A percentile compares a stretch with the other conserved stretches of the same genome.
phyloP scores from a whole-genome alignment of 202 grass and related monocot species.

The Digitaria exilis region DNA sequence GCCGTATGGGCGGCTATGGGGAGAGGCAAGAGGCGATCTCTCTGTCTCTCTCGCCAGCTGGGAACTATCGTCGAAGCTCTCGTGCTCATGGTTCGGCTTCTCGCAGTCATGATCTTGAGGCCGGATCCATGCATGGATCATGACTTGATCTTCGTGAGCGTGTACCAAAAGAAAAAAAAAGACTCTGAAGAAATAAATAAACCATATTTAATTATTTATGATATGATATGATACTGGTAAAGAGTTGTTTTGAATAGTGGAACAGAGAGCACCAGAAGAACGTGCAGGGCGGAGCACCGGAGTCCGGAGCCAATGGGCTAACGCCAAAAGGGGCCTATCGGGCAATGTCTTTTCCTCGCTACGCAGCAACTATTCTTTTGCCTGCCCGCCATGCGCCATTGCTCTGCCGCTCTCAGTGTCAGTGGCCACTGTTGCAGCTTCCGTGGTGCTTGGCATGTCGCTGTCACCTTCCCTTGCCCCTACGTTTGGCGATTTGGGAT shows the following conservation, averaged over 20 bases:
- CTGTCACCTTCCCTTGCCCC: conserved; percentile 33
- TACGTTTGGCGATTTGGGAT: neutral
- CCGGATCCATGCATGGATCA: conserved; percentile 1
- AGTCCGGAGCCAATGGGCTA: conserved; percentile 14
- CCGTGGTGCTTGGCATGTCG: conserved; percentile 43
- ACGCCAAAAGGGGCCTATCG: neutral
- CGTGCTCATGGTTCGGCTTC: conserved; percentile 12
- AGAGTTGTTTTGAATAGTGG: conserved; percentile 16
- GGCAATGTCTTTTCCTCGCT: conserved; percentile 27
- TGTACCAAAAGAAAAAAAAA: neutral
- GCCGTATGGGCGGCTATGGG: too few relatives aligned
- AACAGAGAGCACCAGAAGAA: too few relatives aligned
- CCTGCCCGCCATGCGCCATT: conserved; percentile 27
- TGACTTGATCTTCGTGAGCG: conserved; percentile 15
- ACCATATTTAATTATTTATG: neutral
- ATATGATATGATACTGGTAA: neutral
- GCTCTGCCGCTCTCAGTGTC: neutral
- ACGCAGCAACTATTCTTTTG: conserved; percentile 31
- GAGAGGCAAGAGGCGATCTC: neutral
- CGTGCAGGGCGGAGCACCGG: neutral
- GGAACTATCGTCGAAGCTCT: conserved; percentile 3
- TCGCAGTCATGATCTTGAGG: conserved; percentile 16
- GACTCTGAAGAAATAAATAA: conserved; percentile 20
- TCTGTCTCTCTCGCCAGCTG: neutral
- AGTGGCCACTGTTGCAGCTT: conserved; percentile 7